phyloP scores from a whole-genome alignment of 2,329 filamentous ascomycete species.

The Xylariomycetidae sp. region DNA sequence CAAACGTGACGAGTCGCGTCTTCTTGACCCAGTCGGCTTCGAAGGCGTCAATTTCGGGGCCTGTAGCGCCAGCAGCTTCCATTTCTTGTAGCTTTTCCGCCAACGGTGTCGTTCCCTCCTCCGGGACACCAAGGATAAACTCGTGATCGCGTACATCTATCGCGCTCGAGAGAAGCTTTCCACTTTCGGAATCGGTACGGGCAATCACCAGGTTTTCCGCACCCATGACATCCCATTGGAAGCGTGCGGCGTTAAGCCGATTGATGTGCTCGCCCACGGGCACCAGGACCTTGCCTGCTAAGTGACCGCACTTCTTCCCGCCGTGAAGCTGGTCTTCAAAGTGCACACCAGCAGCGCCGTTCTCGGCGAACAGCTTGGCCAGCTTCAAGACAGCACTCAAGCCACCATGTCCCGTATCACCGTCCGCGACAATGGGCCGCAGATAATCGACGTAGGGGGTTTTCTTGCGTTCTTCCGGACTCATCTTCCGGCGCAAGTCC shows the following conservation, averaged over 20 bases:
- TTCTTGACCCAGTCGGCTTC: slow-evolving; percentile 85
- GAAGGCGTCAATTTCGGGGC: slow-evolving; percentile 75
- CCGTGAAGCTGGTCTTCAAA: slow-evolving; percentile 98
- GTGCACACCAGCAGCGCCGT: slow-evolving; percentile 91
- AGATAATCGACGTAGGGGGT: slow-evolving; percentile 89
- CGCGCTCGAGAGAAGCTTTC: slow-evolving; percentile 80
- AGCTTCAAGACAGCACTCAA: slow-evolving; percentile 90
- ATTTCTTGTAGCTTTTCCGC: slow-evolving; percentile 86
- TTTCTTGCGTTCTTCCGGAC: slow-evolving; percentile 61
- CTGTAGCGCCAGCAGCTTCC: slow-evolving; percentile 72
- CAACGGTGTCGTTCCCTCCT: slow-evolving; percentile 64
- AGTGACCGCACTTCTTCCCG: slow-evolving; percentile 95
- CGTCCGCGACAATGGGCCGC: slow-evolving; percentile 90
- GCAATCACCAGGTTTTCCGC: slow-evolving; percentile 92
- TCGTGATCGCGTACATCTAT: slow-evolving; percentile 95
- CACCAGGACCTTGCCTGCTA: slow-evolving; percentile 93
- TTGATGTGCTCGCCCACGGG: slow-evolving; percentile 95
- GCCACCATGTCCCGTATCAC: slow-evolving; percentile 92
- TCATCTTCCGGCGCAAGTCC: slow-evolving; percentile 76
- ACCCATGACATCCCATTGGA: slow-evolving; percentile 99
- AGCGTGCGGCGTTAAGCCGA: slow-evolving; percentile 81
- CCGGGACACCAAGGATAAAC: slow-evolving; percentile 84
- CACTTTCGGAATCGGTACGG: slow-evolving; percentile 91
- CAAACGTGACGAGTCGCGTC: slow-evolving; percentile 81
- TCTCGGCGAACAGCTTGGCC: slow-evolving; percentile 95